Evolutionary conservation across 2,329 filamentous ascomycete genomes (phyloP), one percentile per base, ranked within the genome.

Genomic region (Stemphylium beticola): DNA sequence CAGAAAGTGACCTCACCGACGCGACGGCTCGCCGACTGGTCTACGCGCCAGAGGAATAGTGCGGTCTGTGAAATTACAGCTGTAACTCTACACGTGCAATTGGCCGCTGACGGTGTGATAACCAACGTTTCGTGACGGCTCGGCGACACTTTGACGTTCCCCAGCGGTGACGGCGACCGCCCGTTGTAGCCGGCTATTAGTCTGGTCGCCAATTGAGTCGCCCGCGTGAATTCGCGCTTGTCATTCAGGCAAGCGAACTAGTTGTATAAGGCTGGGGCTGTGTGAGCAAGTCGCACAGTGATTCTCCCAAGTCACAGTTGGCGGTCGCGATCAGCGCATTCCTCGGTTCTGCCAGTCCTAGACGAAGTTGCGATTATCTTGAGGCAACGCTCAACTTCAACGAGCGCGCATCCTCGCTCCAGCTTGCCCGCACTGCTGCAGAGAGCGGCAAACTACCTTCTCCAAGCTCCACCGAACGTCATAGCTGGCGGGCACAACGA

Each of bases 251-350:
- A 37, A 41, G 52, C 47, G 24, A 31, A 29, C 31, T 51, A 18
- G 41, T 41, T 43, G 46, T 58, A 60, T 58, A 58, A 60, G 60
- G 54, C 46, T 51, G 59, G 54, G 53, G 58, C 49, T 50, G 49
- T 46, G 47, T 40, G 32, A 42, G 53, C 40, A 43, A 18, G 37
- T 44, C 36, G 47, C 43, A 49, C 53, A 46, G 34, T 52, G 17
- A 39, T 44, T 46, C 18, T 48, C 24, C 32, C 42, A 47, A 39
- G 40, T 29, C 26, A 11, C 26, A 29, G 26, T 11, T 10, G 26
- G 10, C 26, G 10, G 26, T 29, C 10, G 26, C 26, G 26, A 29
- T 29, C 31, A 48, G 40, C 31, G 15, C 43, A 42, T 52, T 49
- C 33, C 29, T 29, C 49, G 33, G 49, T 45, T 47, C 48, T 41